These are phyloP conservation scores for Phytopythium delawarense DNA, from an alignment of 352 stramenopile species.

Conservation along the genomic window DNA sequence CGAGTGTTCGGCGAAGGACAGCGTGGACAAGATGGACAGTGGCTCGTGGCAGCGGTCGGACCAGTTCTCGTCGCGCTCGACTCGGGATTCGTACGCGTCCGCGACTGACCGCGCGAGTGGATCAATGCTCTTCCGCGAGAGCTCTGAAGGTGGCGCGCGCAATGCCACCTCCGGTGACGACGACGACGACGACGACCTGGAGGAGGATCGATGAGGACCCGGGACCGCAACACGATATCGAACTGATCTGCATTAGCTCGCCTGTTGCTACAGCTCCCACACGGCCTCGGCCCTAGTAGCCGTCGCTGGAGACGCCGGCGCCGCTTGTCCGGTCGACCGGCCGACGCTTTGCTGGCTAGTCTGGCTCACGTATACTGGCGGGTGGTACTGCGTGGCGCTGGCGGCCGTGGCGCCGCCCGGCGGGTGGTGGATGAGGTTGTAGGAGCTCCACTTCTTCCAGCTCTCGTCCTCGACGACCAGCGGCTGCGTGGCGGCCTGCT, in stretches of 20 bases:
- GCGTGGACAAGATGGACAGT: not conserved
- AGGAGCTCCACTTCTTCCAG: conserved; percentile 78
- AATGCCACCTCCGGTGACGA: not conserved
- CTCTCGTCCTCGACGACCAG: conserved; percentile 80
- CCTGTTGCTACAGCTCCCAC: conserved; percentile 54
- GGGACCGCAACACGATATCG: not conserved
- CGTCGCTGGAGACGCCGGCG: not conserved
- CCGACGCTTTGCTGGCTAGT: not conserved
- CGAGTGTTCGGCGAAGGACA: not conserved
- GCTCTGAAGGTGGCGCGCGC: not conserved
- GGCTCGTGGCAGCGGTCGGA: not conserved
- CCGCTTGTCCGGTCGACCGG: not conserved
- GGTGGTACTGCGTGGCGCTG: conserved; percentile 26
- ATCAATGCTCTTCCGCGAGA: conserved; percentile 27
- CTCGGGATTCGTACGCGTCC: conserved; percentile 30
- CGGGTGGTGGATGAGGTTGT: conserved; percentile 62
- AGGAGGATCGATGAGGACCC: not conserved
- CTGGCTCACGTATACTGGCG: conserved; percentile 50
- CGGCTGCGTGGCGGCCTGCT: conserved; percentile 26
- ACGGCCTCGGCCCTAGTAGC: conserved; percentile 48
- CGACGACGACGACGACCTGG: not conserved
- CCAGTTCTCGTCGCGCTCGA: conserved; percentile 15
- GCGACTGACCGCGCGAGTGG: conserved; percentile 9
- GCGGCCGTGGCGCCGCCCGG: conserved; percentile 22
- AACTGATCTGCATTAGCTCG: not conserved